Evolutionary conservation across 2,329 filamentous ascomycete species (phyloP), one percentile per base, ranked within the genome.

Genomic region (Verticillium zaregamsianum): DNA sequence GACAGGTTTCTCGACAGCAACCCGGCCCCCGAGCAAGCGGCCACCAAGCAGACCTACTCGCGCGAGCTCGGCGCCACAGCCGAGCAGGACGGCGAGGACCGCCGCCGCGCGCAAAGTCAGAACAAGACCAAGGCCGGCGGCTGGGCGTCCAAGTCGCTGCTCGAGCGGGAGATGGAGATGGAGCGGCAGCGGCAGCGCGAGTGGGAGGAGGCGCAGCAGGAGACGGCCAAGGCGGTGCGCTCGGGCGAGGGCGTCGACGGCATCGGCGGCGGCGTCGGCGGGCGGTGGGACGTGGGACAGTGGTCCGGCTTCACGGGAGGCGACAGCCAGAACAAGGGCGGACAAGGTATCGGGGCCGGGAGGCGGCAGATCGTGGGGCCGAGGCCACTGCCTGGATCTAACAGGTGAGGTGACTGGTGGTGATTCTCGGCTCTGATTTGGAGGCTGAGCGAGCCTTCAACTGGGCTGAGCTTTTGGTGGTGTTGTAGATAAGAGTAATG

Each of bases 301-400:
- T 92, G 90, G 85, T 79, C 80, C 65, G 90, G 90, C 0, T 93
- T 84, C 69, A 90, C 89, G 20, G 90, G 90, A 3, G 90, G 91
- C 1, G 90, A 93, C 72, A 84, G 82, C 64, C 87, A 92, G 79
- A 93, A 92, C 70, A 83, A 82, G 64, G 89, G 88, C 1, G 73
- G 72, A 3, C 79, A 86, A 65, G 88, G 88, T 2, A 90, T 89
- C 63, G 89, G 91, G 49, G 86, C 88, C 1, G 88, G 88, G 0
- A 80, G 89, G 71, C 83, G 91, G 71, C 90, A 91, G 78, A 93
- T 94, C 73, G 87, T 91, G n/a, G 91, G 91, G 12, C 90, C 90
- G 0, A 80, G 90, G 70, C 89, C 90, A 57, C 78, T 89, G 68
- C 86, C 86, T 31, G 54, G 54, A 25, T 15, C 20, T 7, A 55